These are phyloP conservation scores for Podospora pseudocomata DNA, from an alignment of 495 filamentous ascomycete species.

Conservation along the genomic window DNA sequence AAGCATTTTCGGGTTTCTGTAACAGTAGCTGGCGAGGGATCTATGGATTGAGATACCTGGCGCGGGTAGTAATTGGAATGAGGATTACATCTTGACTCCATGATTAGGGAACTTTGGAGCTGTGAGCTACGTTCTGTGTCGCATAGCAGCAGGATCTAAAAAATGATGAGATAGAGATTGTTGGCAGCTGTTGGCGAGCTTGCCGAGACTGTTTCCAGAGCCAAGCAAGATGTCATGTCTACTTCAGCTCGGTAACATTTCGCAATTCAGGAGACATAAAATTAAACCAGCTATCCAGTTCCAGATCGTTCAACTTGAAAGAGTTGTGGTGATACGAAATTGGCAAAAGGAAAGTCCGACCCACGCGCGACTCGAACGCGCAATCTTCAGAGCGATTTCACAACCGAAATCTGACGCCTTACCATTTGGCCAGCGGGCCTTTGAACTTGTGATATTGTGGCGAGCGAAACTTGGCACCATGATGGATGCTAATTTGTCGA, in stretches of 20 bases:
- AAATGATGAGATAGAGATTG: too few species aligned
- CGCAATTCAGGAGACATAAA: too few species aligned
- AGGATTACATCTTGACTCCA: too few species aligned
- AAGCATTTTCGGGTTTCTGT: background rate
- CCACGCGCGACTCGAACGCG: constrained; percentile 7
- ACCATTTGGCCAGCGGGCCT: constrained; percentile 4
- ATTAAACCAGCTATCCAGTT: too few species aligned
- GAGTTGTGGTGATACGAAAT: background rate
- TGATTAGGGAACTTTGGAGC: too few species aligned
- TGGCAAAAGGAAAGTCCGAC: background rate
- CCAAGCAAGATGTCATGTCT: too few species aligned
- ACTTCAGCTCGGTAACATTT: too few species aligned
- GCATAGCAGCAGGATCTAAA: too few species aligned
- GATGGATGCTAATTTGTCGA: background rate
- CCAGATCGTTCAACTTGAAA: background rate
- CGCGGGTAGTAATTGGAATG: background rate
- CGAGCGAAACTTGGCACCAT: background rate
- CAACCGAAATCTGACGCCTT: constrained; percentile 7
- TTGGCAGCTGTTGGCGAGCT: too few species aligned
- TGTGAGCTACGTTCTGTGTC: too few species aligned
- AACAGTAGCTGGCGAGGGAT: background rate
- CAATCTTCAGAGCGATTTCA: constrained; percentile 5
- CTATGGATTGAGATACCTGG: background rate
- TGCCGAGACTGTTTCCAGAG: too few species aligned
- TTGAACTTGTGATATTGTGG: background rate